Conservation (phyloP, 371 early-diverging fungal species). For the Conidiobolus incongruus region DNA sequence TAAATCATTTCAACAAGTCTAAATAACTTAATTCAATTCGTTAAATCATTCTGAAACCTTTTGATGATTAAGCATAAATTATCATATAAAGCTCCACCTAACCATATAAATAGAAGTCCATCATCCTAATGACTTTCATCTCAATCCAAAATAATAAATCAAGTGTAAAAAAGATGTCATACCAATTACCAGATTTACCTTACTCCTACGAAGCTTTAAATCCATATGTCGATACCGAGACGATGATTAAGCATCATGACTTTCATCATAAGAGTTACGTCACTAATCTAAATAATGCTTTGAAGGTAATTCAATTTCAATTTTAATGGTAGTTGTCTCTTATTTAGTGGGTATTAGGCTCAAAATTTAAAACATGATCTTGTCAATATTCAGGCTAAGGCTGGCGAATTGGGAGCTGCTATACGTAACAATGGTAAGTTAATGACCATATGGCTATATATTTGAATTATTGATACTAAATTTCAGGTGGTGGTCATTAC, state of each 20-base stretch:
- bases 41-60: too few relatives aligned
- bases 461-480: too few relatives aligned
- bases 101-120: too few relatives aligned
- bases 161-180: too few relatives aligned
- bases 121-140: too few relatives aligned
- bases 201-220: conserved; percentile 1
- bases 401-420: background rate
- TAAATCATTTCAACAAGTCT: too few relatives aligned
- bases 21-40: too few relatives aligned
- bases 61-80: too few relatives aligned
- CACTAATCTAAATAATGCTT: background rate
- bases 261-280: conserved; percentile 4
- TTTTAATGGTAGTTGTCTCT: too few relatives aligned
- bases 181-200: conserved; percentile 1
- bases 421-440: background rate
- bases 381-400: background rate
- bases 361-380: background rate
- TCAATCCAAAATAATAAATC: too few relatives aligned
- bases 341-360: too few relatives aligned
- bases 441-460: background rate
- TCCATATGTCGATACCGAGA: conserved; percentile 4
- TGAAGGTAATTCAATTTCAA: background rate
- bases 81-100: too few relatives aligned
- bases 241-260: conserved; percentile 4
- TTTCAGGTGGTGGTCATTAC: conserved; percentile 4